Base-by-base conservation (phyloP, 2,329 filamentous ascomycete species). In the Pyricularia pennisetigena region DNA sequence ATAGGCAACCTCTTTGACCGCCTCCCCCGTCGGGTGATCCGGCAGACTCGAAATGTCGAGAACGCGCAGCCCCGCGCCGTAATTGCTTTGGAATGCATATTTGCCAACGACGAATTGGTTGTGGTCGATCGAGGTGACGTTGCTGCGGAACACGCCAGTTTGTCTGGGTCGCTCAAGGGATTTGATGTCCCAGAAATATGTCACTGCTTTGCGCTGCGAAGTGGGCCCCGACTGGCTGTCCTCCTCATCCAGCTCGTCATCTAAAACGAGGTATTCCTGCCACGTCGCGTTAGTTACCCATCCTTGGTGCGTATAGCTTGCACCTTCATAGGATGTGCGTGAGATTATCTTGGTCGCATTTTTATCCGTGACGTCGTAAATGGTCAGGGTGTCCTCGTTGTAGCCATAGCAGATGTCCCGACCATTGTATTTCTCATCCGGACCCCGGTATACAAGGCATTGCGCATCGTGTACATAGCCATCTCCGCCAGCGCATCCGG, bases 391-490 rank as follows among this genome's bases (percentile, higher is more conserved):
- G 69, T 84, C 82, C 70, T 83, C 83, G 71, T 86, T 85, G 77
- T 84, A 86, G 69, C 80, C 82, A 72, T 85, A 86, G 79, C 84
- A 86, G 72, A 86, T 84, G 67, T 86, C 82, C 1, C 76, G 77
- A 24, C 81, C 82, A 2, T 76, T 73, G 73, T 82, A 86, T 26
- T 78, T 72, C 24, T 74, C 75, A 69, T 86, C 81, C 0, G 84
- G 83, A 0, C 85, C 84, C 8, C 78, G 79, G 74, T 84, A 84
- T 67, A 81, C 78, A 54, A 88, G 76, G 74, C 85, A 88, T 75
- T 88, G 85, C 1, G 85, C 85, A 71, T 88, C 85, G 74, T 88
- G 85, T 14, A 87, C 85, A 73, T 88, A 88, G 59, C 85, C 85
- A 73, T 87, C 85, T n/a, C 79, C 73, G 24, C 80, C 78, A 7